A percentile compares a stretch with the other conserved stretches of the same genome.
phyloP scores from a whole-genome alignment of 768 basidiomycete genomes.

The Collybia nuda region DNA sequence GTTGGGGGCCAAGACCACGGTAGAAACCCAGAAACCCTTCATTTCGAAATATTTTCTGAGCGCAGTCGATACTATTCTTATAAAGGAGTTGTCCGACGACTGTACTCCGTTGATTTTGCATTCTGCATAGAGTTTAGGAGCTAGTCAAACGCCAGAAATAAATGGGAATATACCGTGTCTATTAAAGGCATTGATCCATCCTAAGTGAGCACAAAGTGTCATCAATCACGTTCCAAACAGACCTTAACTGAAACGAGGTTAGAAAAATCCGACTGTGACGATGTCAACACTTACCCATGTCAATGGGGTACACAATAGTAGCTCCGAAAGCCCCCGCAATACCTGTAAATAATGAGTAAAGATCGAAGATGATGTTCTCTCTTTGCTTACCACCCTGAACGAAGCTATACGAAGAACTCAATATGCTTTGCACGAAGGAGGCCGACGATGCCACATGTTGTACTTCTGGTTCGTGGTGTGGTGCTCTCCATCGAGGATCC shows the following conservation, averaged over 20 bases:
- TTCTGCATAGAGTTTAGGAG: slow-evolving; percentile 41
- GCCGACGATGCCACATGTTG: slow-evolving; percentile 23
- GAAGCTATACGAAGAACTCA: slow-evolving; percentile 84
- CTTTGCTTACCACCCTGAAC: slow-evolving; percentile 66
- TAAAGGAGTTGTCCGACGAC: slow-evolving; percentile 97
- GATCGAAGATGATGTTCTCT: neutral
- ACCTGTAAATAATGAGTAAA: slow-evolving; percentile 43
- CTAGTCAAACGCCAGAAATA: neutral
- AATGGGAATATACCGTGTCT: slow-evolving; percentile 55
- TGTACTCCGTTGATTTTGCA: slow-evolving; percentile 97
- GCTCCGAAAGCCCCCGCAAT: slow-evolving; percentile 93
- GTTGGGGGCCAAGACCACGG: slow-evolving; percentile 91
- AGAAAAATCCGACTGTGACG: slow-evolving; percentile 1
- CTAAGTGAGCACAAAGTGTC: neutral
- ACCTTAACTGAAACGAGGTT: slow-evolving; percentile 64
- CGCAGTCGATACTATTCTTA: slow-evolving; percentile 95
- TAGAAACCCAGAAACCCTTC: slow-evolving; percentile 97
- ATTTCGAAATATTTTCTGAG: slow-evolving; percentile 89
- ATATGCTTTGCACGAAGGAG: slow-evolving; percentile 54
- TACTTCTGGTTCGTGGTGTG: slow-evolving; percentile 50
- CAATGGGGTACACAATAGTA: slow-evolving; percentile 97
- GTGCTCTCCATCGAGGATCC: slow-evolving; percentile 85
- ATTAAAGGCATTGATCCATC: slow-evolving; percentile 4
- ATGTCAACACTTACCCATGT: slow-evolving; percentile 62
- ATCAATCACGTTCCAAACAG: slow-evolving; percentile 16